Conservation (phyloP, 1,284 basidiomycete species). For the Pisolithus thermaeus region DNA sequence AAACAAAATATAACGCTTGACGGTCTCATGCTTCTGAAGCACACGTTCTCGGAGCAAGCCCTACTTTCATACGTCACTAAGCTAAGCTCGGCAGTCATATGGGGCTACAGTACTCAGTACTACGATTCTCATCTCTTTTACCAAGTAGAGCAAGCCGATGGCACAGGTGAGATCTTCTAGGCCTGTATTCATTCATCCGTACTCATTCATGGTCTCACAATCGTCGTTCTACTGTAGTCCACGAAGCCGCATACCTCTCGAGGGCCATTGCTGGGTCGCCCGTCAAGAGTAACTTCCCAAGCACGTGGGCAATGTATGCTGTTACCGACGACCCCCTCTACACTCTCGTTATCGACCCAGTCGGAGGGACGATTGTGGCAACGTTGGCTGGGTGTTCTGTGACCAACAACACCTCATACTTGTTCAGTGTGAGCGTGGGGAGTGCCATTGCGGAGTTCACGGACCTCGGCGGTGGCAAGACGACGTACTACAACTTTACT, state of each 20-base stretch:
- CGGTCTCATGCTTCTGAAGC: slow-evolving; percentile 7
- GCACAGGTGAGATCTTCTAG: slow-evolving; percentile 4
- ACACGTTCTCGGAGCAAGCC: slow-evolving; percentile 12
- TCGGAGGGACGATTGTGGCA: not conserved
- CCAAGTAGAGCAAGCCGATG: slow-evolving; percentile 5
- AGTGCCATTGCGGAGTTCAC: slow-evolving; percentile 3
- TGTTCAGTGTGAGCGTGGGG: slow-evolving; percentile 5
- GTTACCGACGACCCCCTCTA: slow-evolving; percentile 9
- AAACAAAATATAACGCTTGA: slow-evolving; percentile 1
- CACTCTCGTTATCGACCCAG: not conserved
- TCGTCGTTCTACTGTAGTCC: not conserved
- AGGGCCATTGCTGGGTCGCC: slow-evolving; percentile 4
- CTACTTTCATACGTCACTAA: slow-evolving; percentile 3
- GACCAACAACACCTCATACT: slow-evolving; percentile 1
- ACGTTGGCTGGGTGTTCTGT: slow-evolving; percentile 7
- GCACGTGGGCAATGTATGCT: slow-evolving; percentile 7
- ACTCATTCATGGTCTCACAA: too few relatives aligned
- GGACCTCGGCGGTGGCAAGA: slow-evolving; percentile 10
- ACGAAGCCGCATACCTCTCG: slow-evolving; percentile 9
- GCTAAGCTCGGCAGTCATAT: slow-evolving; percentile 4
- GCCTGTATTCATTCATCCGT: too few relatives aligned
- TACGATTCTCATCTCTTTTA: slow-evolving; percentile 13
- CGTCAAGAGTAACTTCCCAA: not conserved
- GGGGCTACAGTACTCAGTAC: slow-evolving; percentile 10
- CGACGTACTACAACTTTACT: slow-evolving; percentile 6